Evolutionary conservation across 129 eudicot genomes (phyloP).

Genomic region (Heracleum sosnowskyi): DNA sequence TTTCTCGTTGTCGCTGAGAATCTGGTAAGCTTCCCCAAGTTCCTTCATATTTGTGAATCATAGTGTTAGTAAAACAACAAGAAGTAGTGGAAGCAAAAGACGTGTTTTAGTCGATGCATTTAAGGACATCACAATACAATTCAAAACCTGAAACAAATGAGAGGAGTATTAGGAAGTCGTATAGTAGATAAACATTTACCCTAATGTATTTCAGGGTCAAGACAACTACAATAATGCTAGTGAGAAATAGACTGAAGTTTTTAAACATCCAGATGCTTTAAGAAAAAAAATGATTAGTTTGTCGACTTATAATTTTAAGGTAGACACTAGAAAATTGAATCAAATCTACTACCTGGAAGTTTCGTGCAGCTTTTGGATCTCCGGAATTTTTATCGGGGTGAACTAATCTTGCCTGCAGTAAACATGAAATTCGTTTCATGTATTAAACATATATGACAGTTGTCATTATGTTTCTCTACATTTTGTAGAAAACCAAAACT

Average conservation of each 20-base stretch:
- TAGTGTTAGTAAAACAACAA: not conserved
- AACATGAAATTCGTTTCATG: not conserved
- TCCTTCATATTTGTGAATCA: conserved; percentile 18
- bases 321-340: not conserved
- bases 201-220: not conserved
- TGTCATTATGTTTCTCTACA: not conserved
- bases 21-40: conserved; percentile 58
- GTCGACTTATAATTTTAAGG: not conserved
- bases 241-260: not conserved
- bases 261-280: not conserved
- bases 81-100: not conserved
- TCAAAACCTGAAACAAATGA: not conserved
- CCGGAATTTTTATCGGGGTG: conserved; percentile 56
- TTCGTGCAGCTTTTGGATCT: conserved; percentile 45
- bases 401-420: conserved; percentile 35
- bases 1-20: conserved; percentile 42
- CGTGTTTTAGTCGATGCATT: not conserved
- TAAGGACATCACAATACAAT: not conserved
- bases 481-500: not conserved
- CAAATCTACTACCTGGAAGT: conserved; percentile 26
- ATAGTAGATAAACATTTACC: not conserved
- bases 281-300: not conserved
- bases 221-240: not conserved
- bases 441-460: not conserved
- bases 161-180: not conserved